These are phyloP conservation scores for Xerocomellus chrysenteron DNA, from an alignment of 768 basidiomycete species.

Conservation along the genomic window DNA sequence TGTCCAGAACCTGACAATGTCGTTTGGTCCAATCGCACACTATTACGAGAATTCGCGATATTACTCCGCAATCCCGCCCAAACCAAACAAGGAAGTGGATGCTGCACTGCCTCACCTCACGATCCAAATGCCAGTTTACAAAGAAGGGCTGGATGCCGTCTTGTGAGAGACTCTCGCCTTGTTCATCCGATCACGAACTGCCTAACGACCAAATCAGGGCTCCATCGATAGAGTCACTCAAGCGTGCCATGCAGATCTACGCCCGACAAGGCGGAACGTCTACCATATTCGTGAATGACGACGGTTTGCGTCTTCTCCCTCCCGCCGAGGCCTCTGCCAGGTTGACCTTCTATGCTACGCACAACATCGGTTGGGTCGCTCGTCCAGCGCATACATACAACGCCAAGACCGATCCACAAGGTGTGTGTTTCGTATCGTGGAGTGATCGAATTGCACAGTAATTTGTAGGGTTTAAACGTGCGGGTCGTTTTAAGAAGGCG, in stretches of 20 bases:
- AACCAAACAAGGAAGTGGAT: slow-evolving; percentile 44
- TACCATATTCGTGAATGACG: slow-evolving; percentile 60
- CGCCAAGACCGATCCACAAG: slow-evolving; percentile 49
- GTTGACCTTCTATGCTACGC: slow-evolving; percentile 52
- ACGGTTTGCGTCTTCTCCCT: slow-evolving; percentile 54
- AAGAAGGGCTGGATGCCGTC: slow-evolving; percentile 51
- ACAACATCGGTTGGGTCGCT: slow-evolving; percentile 60
- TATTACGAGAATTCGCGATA: slow-evolving; percentile 51
- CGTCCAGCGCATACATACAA: slow-evolving; percentile 48
- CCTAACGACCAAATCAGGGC: slow-evolving; percentile 26
- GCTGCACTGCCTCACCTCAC: slow-evolving; percentile 47
- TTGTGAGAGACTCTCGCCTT: slow-evolving; percentile 36
- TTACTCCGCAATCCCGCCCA: slow-evolving; percentile 47
- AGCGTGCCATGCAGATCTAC: slow-evolving; percentile 61
- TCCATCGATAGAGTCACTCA: slow-evolving; percentile 53
- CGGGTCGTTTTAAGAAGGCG: slow-evolving; percentile 92
- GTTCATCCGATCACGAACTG: not conserved
- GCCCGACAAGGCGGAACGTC: slow-evolving; percentile 65
- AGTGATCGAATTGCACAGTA: slow-evolving; percentile 33
- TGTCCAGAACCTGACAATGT: slow-evolving; percentile 36
- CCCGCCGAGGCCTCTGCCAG: slow-evolving; percentile 47
- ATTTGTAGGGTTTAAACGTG: slow-evolving; percentile 31
- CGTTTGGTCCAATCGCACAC: slow-evolving; percentile 53
- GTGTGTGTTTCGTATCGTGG: slow-evolving; percentile 29
- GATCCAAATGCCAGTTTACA: slow-evolving; percentile 60